Conservation (phyloP, 371 early-diverging fungal genomes). For the Rhizopus delemar region DNA sequence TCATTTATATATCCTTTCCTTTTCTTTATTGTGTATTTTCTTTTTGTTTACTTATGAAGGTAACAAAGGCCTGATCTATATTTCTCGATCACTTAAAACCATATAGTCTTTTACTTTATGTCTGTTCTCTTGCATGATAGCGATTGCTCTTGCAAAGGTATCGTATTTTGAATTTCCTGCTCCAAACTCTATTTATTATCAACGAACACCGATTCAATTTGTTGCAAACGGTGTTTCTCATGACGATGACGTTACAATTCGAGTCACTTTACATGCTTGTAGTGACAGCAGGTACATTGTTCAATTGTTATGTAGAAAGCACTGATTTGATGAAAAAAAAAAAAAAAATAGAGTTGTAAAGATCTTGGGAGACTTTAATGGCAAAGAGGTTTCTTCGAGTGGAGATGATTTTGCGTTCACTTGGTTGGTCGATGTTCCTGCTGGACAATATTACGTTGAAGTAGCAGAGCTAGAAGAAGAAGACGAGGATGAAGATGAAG, state of each 20-base stretch:
- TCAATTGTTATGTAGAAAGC: neutral
- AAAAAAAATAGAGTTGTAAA: slow-evolving; percentile 6
- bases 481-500: slow-evolving; percentile 13
- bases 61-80: neutral
- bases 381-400: neutral
- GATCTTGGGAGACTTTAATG: neutral
- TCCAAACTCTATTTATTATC: neutral
- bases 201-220: neutral
- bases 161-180: slow-evolving; percentile 4
- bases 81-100: neutral
- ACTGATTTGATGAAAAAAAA: no score
- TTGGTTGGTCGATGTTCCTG: slow-evolving; percentile 17
- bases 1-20: neutral
- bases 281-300: slow-evolving; percentile 1
- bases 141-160: slow-evolving; percentile 5
- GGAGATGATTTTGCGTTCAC: slow-evolving; percentile 11
- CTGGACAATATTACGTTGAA: slow-evolving; percentile 14
- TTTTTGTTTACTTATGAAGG: neutral
- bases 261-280: slow-evolving; percentile 9
- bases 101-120: neutral
- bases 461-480: slow-evolving; percentile 10
- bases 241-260: slow-evolving; percentile 13
- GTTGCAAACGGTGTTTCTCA: slow-evolving; percentile 8
- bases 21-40: neutral
- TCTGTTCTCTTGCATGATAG: neutral